Evolutionary conservation across 805 yeast species (phyloP).

Genomic region (Suhomyces faveliae): DNA sequence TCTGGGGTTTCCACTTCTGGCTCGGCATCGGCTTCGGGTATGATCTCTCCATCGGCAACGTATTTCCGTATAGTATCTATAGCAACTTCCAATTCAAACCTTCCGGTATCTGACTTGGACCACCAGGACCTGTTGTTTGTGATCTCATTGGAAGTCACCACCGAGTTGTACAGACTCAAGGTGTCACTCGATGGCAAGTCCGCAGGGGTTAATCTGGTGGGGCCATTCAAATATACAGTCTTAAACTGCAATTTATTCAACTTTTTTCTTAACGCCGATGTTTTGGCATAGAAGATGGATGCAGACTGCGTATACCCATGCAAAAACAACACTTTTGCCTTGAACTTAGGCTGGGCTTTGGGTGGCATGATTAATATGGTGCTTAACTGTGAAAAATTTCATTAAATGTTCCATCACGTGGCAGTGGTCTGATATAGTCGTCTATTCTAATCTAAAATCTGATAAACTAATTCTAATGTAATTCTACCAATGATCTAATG

Average conservation of each 20-base stretch:
- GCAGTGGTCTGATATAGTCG: not conserved
- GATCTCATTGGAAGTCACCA: slow-evolving; percentile 18
- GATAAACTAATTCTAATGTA: not conserved
- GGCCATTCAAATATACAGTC: slow-evolving; percentile 77
- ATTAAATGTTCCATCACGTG: no score
- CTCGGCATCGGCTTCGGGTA: slow-evolving; percentile 26
- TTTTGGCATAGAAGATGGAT: slow-evolving; percentile 77
- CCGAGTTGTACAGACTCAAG: slow-evolving; percentile 48
- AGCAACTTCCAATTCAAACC: slow-evolving; percentile 48
- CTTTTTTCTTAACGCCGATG: slow-evolving; percentile 83
- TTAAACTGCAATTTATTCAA: slow-evolving; percentile 65
- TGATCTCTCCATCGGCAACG: slow-evolving; percentile 55
- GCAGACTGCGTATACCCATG: slow-evolving; percentile 93
- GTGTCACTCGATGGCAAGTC: slow-evolving; percentile 74
- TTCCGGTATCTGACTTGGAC: slow-evolving; percentile 45
- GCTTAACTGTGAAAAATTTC: no score
- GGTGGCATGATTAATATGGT: no score
- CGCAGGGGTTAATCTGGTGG: slow-evolving; percentile 58
- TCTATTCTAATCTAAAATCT: no score
- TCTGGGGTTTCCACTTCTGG: slow-evolving; percentile 20
- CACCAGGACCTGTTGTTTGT: slow-evolving; percentile 70
- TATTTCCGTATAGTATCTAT: slow-evolving; percentile 48
- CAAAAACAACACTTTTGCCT: slow-evolving; percentile 68
- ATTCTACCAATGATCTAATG: not conserved
- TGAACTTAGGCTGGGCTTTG: slow-evolving; percentile 12